Base-by-base conservation (phyloP, 164 flowering plant species). In the Dillenia suffruticosa region DNA sequence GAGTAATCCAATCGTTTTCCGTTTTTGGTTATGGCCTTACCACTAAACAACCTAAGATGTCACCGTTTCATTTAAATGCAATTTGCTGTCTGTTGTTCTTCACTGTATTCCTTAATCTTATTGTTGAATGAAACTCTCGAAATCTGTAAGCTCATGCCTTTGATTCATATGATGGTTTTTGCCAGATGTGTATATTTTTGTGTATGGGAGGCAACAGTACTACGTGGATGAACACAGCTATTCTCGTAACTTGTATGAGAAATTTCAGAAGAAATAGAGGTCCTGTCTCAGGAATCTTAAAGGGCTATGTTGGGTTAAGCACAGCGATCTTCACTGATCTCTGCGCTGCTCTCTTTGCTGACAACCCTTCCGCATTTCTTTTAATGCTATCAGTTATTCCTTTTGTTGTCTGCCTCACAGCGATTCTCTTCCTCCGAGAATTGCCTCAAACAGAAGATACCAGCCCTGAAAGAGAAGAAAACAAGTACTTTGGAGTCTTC, bases 171-270 rank as follows among this genome's bases (percentile, higher is more conserved):
- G 40, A 32, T 32, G 40, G 40, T 24, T 17, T 16, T 49, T 61
- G 43, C 48, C 80, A 90, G 94, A 87, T 89, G 97, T 82, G 90
- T 48, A 66, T 91, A 40, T 85, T 85, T 56, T 61, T 92, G 45
- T 92, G 97, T 57, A 68, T 92, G 90, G 97, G 97, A 59, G 97
- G 96, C 2, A 92, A 92, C 81, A 91, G 94, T 68, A 87, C 92
- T 8, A 89, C 97, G 2, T 92, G 97, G 97, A 92, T 92, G 97
- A 92, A 92, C 85, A 91, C 96, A 50, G 93, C 97, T 49, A 65
- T 91, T 9, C 77, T 91, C 2, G 97, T 91, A 22, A 89, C 96
- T 1, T 91, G 92, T 67, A 82, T 91, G 50, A 66, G 96, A 1
- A 91, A 91, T 70, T 92, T 92, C 80, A 65, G 90, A 17, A 76